These are phyloP conservation scores for Pulveroboletus ridleyi DNA, from an alignment of 1,284 basidiomycete genomes.

Conservation along the genomic window DNA sequence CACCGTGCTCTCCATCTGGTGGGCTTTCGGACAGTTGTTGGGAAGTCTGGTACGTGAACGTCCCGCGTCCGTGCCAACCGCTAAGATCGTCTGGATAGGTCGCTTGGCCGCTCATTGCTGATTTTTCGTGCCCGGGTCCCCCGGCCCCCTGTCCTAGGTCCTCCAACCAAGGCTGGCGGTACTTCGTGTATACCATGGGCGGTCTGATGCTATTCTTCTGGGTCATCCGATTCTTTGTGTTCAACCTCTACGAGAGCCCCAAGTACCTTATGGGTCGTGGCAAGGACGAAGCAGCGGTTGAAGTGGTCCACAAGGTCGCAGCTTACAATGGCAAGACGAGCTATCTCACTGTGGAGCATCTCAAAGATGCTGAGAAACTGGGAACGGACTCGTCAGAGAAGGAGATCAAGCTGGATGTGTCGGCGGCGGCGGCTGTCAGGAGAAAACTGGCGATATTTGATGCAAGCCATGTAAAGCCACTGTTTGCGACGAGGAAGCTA, in stretches of 20 bases:
- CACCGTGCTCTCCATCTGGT: constrained; percentile 69
- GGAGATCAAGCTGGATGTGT: constrained; percentile 40
- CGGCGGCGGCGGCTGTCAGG: constrained; percentile 44
- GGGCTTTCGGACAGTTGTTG: constrained; percentile 68
- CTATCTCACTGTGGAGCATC: constrained; percentile 54
- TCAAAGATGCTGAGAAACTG: constrained; percentile 41
- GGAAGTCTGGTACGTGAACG: constrained; percentile 54
- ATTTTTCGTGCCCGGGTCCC: constrained; percentile 60
- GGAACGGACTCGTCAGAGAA: constrained; percentile 20
- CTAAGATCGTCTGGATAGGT: constrained; percentile 41
- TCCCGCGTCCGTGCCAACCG: neutral
- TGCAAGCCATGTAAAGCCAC: constrained; percentile 51
- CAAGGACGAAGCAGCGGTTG: constrained; percentile 73
- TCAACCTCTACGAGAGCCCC: constrained; percentile 78
- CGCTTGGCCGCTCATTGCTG: constrained; percentile 71
- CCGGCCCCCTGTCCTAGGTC: constrained; percentile 47
- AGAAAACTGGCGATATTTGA: constrained; percentile 54
- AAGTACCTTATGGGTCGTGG: constrained; percentile 81
- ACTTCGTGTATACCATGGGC: constrained; percentile 68
- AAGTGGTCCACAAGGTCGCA: constrained; percentile 73
- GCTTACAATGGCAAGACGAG: constrained; percentile 64
- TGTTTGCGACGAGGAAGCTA: constrained; percentile 70
- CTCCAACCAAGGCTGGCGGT: constrained; percentile 77
- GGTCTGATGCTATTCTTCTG: constrained; percentile 70
- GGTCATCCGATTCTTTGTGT: constrained; percentile 73